A percentile compares a stretch with the other conserved stretches of the same genome.
Conservation (phyloP, 1,284 basidiomycete genomes). For the Volvariella volvacea region DNA sequence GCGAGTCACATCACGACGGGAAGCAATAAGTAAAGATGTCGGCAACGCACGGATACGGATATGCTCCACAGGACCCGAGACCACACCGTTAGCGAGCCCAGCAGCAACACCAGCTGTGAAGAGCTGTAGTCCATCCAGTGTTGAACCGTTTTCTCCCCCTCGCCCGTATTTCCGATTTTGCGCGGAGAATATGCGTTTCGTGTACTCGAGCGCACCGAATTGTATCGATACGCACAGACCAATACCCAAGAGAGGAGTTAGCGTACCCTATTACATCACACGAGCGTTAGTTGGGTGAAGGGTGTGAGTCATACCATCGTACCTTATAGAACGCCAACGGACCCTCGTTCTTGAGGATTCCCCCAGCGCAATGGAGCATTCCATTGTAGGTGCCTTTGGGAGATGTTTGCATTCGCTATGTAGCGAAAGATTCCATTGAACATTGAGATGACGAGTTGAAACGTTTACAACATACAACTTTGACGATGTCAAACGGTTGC, state of each 20-base stretch:
- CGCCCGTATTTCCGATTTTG: constrained; percentile 48
- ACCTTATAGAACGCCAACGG: constrained; percentile 96
- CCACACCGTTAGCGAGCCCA: constrained; percentile 86
- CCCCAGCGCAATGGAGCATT: constrained; percentile 84
- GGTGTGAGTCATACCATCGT: constrained; percentile 10
- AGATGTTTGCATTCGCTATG: constrained; percentile 89
- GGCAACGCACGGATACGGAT: constrained; percentile 83
- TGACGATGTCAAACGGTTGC: constrained; percentile 96
- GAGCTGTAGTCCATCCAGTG: constrained; percentile 61
- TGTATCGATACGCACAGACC: constrained; percentile 96
- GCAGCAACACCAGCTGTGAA: constrained; percentile 78
- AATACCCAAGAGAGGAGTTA: constrained; percentile 91
- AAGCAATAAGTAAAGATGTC: constrained; percentile 6
- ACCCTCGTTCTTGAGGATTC: constrained; percentile 88
- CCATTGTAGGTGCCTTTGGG: constrained; percentile 84
- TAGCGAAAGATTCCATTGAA: constrained; percentile 10
- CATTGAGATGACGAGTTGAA: constrained; percentile 4
- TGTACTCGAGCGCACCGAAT: constrained; percentile 87
- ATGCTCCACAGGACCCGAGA: constrained; percentile 95
- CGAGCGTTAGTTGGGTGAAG: constrained; percentile 5
- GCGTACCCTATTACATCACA: constrained; percentile 62
- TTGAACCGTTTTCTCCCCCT: constrained; percentile 55
- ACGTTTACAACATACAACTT: constrained; percentile 61
- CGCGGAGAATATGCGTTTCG: constrained; percentile 77
- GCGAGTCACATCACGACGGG: constrained; percentile 3